phyloP scores from a whole-genome alignment of 129 eudicot species.

The Ambrosia artemisiifolia region DNA sequence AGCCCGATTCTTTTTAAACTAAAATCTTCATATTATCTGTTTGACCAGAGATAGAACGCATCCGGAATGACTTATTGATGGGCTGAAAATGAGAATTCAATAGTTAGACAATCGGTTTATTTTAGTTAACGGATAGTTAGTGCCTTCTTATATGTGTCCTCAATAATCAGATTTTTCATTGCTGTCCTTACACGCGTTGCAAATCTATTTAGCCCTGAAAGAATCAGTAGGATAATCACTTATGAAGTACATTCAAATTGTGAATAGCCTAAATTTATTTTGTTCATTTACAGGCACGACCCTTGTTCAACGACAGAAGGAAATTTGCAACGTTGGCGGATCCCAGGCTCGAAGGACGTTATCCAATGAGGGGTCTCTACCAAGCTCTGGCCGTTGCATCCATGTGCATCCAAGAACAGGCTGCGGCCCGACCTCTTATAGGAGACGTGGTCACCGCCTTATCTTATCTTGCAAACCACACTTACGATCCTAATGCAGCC shows the following conservation, averaged over 20 bases:
- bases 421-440: constrained; percentile 86
- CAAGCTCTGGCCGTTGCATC: constrained; percentile 92
- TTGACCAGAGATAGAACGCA: too few species aligned
- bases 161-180: background rate
- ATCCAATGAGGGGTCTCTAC: constrained; percentile 82
- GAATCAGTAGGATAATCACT: background rate
- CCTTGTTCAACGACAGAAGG: constrained; percentile 73
- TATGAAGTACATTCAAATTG: background rate
- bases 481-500: constrained; percentile 50
- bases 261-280: background rate
- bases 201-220: background rate
- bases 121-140: too few species aligned
- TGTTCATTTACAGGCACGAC: constrained; percentile 66
- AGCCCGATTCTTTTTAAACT: too few species aligned
- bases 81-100: too few species aligned
- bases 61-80: too few species aligned
- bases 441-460: constrained; percentile 96
- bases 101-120: too few species aligned
- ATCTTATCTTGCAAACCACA: constrained; percentile 79
- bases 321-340: constrained; percentile 72
- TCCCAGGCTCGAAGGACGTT: constrained; percentile 71
- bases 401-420: constrained; percentile 94
- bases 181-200: background rate
- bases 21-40: too few species aligned
- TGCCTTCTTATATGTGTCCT: background rate